Conservation (phyloP, 345 rosid genomes). For the Heritiera fomes region DNA sequence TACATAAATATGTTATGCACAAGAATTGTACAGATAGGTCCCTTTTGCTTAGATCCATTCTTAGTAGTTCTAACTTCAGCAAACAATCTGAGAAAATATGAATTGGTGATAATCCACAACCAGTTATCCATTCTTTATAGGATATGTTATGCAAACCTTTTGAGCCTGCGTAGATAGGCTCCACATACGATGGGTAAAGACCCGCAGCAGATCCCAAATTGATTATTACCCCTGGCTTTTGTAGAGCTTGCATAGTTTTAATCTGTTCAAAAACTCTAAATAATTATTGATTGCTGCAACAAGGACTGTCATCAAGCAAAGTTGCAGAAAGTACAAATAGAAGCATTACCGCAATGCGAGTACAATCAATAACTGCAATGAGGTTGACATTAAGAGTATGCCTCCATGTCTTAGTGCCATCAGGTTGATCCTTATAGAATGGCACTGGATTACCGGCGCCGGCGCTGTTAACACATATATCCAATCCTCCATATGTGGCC, state of each 20-base stretch:
- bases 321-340: not conserved
- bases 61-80: not conserved
- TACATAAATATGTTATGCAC: not conserved
- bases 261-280: slow-evolving; percentile 49
- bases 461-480: slow-evolving; percentile 79
- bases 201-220: slow-evolving; percentile 89
- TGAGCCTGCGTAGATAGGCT: slow-evolving; percentile 73
- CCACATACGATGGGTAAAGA: slow-evolving; percentile 65
- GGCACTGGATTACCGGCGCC: slow-evolving; percentile 48
- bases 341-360: slow-evolving; percentile 66
- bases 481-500: slow-evolving; percentile 74
- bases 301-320: not conserved
- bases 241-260: slow-evolving; percentile 61
- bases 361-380: slow-evolving; percentile 70
- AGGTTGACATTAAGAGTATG: slow-evolving; percentile 67
- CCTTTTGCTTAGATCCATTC: not conserved
- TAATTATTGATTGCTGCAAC: slow-evolving; percentile 14
- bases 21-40: too few relatives aligned
- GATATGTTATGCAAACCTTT: slow-evolving; percentile 57
- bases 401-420: slow-evolving; percentile 77
- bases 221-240: slow-evolving; percentile 87
- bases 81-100: not conserved
- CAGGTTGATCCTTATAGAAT: slow-evolving; percentile 61
- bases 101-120: not conserved
- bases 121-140: not conserved